These are phyloP conservation scores for Coemansia sp. DNA, from an alignment of 192 early-diverging fungal species.

Conservation along the genomic window DNA sequence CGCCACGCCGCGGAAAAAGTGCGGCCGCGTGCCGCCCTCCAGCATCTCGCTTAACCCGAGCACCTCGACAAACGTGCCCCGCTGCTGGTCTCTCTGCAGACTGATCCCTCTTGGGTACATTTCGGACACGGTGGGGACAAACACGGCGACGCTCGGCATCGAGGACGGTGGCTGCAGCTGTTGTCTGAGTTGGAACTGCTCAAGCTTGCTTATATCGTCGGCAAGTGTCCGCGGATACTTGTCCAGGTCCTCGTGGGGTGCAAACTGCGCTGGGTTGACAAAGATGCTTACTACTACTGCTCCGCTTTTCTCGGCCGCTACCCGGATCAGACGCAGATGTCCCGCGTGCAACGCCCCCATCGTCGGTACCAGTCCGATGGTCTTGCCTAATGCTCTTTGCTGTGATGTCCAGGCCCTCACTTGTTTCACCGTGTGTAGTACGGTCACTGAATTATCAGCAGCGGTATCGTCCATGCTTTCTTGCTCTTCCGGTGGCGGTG, in stretches of 20 bases:
- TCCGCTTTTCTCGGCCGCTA: constrained; percentile 64
- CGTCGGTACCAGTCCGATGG: constrained; percentile 95
- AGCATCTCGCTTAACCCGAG: constrained; percentile 87
- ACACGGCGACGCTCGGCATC: constrained; percentile 30
- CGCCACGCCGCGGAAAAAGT: constrained; percentile 96
- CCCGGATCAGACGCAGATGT: constrained; percentile 71
- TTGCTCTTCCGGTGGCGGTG: background rate
- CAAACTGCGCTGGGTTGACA: constrained; percentile 99
- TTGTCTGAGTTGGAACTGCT: constrained; percentile 10
- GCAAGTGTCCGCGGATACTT: constrained; percentile 88
- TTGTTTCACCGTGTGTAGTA: constrained; percentile 75
- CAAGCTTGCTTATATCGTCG: constrained; percentile 71
- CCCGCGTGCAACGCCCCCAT: constrained; percentile 97
- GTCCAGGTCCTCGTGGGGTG: constrained; percentile 90
- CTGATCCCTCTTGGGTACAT: constrained; percentile 95
- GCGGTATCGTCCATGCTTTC: background rate
- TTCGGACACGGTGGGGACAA: constrained; percentile 72
- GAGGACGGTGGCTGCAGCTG: background rate
- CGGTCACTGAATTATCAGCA: constrained; percentile 2
- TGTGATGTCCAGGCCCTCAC: constrained; percentile 71
- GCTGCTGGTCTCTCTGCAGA: constrained; percentile 74
- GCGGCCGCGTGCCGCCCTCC: constrained; percentile 89
- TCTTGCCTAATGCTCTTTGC: constrained; percentile 54
- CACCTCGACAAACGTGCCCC: constrained; percentile 91
- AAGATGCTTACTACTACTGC: constrained; percentile 85